Evolutionary conservation across 2,329 filamentous ascomycete genomes (phyloP), one percentile per base, ranked within the genome.

Genomic region (Coniochaeta pulveracea): DNA sequence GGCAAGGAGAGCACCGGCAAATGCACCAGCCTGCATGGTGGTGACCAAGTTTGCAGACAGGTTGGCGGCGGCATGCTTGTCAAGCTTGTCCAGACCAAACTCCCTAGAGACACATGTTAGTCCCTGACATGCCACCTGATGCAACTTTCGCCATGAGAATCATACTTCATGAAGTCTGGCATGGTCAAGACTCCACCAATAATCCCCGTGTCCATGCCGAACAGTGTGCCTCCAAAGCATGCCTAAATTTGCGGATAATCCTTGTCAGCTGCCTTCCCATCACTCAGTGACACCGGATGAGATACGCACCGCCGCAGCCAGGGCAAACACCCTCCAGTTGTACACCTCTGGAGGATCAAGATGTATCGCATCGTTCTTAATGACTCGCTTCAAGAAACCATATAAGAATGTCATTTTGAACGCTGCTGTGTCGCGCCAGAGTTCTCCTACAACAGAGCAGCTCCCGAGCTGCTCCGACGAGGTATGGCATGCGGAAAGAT

Each of bases 281-380:
- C 8, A 3, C 12, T 16, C 2, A 8, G 21, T 7, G 10, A 15
- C 24, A 12, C 12, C 16, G 14, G 9, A 19, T 0, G 9, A 12
- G 30, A 12, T n/a, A 39, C 40, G 19, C 34, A 43, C 41, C 17
- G 74, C 77, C 37, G 66, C 70, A 12, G 76, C 74, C 37, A 81
- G 56, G 32, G 69, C 59, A 40, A 76, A 78, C 4, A 78, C 73
- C 34, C 76, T 66, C 75, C 76, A 80, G 46, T 75, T 76, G 55
- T 81, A 81, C 35, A 81, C 72, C 50, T 81, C 72, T 6, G 67
- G 64, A 10, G 78, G 78, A 44, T 82, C 78, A 21, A 29, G 17
- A 10, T n/a, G 18, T 17, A 31, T 19, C 18, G 19, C 22, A 19
- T 31, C 28, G 28, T 31, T 31, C 28, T 14, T 31, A 19, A 31